Base-by-base conservation (phyloP, 768 basidiomycete species). In the Calocera viscosa region DNA sequence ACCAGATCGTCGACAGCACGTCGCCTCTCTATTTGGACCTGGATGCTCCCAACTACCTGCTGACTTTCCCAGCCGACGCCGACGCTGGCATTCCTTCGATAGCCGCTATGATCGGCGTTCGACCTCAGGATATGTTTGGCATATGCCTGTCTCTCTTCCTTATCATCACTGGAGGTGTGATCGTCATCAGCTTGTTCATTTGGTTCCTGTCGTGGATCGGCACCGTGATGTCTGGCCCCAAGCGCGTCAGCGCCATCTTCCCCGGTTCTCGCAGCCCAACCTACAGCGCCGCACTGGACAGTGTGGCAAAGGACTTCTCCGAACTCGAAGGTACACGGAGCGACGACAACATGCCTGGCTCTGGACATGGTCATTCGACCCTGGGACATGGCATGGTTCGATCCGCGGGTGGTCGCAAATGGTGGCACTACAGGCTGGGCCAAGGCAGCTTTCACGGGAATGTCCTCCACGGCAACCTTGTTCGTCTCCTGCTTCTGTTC, bases 401-500 rank as follows among this genome's bases (percentile, higher is more conserved):
- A 10, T 60, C 53, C 10, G 19, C 26, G 14, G 53, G 11, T 32
- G 53, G 53, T 30, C 53, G 53, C 14, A 60, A 60, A 22, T 72
- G 70, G 69, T 69, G 67, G 70, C 33, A 68, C 33, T 67, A 70
- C 38, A 68, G 68, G 2, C 67, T 82, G 35, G 82, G 86, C 70
- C 81, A 88, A 68, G 85, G 85, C 64, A 88, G 89, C 19, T 90
- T 93, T 77, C 91, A 93, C 74, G 82, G 86, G 19, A 88, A 83
- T 70, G 84, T 91, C 64, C 78, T 92, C 65, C 86, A 90, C 70
- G 95, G 95, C 49, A 97, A 96, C 76, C 85, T 97, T 68, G 86
- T 94, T 67, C 89, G 95, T 68, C 80, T 97, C 67, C 83, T 98
- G 47, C 81, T 96, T 40, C 79, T 94, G 35, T 98, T 99, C 78